These are phyloP conservation scores for Flaveria ramosissima DNA, from an alignment of 129 eudicot genomes.

Conservation along the genomic window DNA sequence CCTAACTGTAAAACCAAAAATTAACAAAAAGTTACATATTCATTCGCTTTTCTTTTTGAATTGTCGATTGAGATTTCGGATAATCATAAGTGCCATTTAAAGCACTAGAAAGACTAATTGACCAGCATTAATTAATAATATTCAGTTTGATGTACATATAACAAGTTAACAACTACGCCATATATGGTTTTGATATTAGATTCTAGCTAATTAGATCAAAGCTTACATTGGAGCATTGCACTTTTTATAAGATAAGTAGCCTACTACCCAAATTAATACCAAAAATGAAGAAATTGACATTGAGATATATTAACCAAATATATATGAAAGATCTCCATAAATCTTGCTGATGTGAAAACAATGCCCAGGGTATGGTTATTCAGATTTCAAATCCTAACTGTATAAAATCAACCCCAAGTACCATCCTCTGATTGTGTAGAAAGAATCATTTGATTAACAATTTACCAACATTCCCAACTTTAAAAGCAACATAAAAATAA, in stretches of 20 bases:
- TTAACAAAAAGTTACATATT: too few species aligned
- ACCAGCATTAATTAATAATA: not conserved
- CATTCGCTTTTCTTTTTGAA: too few species aligned
- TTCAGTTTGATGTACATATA: not conserved
- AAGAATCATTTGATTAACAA: not conserved
- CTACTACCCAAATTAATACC: too few species aligned
- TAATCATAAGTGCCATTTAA: not conserved
- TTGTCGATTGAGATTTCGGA: too few species aligned
- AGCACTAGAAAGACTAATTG: not conserved
- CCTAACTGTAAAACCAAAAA: too few species aligned
- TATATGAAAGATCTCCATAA: not conserved
- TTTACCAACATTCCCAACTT: not conserved
- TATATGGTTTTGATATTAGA: too few species aligned
- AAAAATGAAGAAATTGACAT: not conserved
- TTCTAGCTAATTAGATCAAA: too few species aligned
- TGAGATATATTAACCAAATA: not conserved
- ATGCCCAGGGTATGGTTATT: not conserved
- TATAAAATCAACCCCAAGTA: not conserved
- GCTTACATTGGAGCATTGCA: not conserved
- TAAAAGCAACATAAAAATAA: not conserved
- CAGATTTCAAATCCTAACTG: not conserved
- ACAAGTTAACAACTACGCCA: not conserved
- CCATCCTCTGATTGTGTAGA: not conserved
- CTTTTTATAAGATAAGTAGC: not conserved
- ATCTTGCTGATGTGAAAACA: constrained; percentile 2